phyloP scores from a whole-genome alignment of 148 eudicot genomes.

The Vaccinium vitisidaea region DNA sequence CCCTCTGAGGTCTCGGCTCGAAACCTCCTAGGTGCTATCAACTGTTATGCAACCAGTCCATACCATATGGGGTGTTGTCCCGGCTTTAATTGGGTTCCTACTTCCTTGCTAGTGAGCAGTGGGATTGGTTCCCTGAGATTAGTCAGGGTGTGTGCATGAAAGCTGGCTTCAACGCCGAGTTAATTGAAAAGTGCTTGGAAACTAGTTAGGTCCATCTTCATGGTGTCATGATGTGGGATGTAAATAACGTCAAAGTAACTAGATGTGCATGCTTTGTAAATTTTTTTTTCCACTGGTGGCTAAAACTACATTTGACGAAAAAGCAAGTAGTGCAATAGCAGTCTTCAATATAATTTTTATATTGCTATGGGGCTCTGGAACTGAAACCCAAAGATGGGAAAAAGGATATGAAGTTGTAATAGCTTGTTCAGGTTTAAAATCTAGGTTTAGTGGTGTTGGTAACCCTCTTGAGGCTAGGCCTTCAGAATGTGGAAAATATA shows the following conservation, averaged over 20 bases:
- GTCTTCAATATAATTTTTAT: not conserved
- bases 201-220: not conserved
- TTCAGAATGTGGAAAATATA: not conserved
- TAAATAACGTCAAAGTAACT: not conserved
- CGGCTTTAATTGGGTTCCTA: not conserved
- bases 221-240: not conserved
- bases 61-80: not conserved
- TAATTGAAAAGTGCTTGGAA: not conserved
- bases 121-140: not conserved
- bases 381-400: not conserved
- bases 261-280: not conserved
- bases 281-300: not conserved
- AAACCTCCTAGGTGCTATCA: no score
- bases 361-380: not conserved
- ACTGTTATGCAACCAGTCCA: not conserved
- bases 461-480: not conserved
- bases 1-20: no score
- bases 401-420: not conserved
- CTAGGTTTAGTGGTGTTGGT: not conserved
- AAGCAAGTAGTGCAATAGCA: not conserved
- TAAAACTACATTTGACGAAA: not conserved
- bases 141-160: not conserved
- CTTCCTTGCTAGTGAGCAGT: not conserved
- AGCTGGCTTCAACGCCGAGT: not conserved
- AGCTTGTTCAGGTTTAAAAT: not conserved